Percentiles rank a stretch among this genome's conserved stretches.
Conservation (phyloP, 345 rosid species). For the Syzygium jambos region DNA sequence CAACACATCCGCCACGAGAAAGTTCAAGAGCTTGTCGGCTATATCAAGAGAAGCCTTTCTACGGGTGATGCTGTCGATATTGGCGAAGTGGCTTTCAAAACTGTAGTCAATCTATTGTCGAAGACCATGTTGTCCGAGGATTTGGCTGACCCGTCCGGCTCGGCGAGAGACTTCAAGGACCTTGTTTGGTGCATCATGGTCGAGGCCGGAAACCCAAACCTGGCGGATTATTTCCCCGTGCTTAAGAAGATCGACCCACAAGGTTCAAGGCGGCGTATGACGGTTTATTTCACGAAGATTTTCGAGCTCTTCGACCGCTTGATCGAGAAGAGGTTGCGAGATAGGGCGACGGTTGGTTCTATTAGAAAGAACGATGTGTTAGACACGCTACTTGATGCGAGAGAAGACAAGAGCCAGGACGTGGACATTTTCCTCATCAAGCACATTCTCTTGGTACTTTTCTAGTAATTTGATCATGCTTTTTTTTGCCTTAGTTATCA, state of each 20-base stretch:
- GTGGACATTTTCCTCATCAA: slow-evolving; percentile 10
- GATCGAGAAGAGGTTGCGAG: slow-evolving; percentile 11
- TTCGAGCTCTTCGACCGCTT: slow-evolving; percentile 12
- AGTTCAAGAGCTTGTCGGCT: slow-evolving; percentile 6
- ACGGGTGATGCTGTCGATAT: slow-evolving; percentile 11
- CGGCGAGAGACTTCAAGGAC: slow-evolving; percentile 10
- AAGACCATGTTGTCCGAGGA: slow-evolving; percentile 20
- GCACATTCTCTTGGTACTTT: slow-evolving; percentile 12
- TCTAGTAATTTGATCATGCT: not conserved
- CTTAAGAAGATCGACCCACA: slow-evolving; percentile 19
- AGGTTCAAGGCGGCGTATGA: slow-evolving; percentile 14
- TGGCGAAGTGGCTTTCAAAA: slow-evolving; percentile 19
- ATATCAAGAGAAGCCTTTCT: slow-evolving; percentile 11
- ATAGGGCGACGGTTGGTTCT: not conserved
- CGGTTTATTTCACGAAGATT: slow-evolving; percentile 5
- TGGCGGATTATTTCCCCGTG: slow-evolving; percentile 25
- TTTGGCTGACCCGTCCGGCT: slow-evolving; percentile 7
- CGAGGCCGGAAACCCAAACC: slow-evolving; percentile 27
- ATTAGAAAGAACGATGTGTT: slow-evolving; percentile 17
- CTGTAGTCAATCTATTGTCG: slow-evolving; percentile 6
- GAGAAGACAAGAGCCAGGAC: slow-evolving; percentile 12
- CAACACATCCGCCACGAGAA: slow-evolving; percentile 4
- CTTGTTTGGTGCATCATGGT: slow-evolving; percentile 1
- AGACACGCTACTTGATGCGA: slow-evolving; percentile 22
- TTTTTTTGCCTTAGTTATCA: not conserved